Evolutionary conservation across 2,329 filamentous ascomycete species (phyloP).

Genomic region (Periconia digitata): DNA sequence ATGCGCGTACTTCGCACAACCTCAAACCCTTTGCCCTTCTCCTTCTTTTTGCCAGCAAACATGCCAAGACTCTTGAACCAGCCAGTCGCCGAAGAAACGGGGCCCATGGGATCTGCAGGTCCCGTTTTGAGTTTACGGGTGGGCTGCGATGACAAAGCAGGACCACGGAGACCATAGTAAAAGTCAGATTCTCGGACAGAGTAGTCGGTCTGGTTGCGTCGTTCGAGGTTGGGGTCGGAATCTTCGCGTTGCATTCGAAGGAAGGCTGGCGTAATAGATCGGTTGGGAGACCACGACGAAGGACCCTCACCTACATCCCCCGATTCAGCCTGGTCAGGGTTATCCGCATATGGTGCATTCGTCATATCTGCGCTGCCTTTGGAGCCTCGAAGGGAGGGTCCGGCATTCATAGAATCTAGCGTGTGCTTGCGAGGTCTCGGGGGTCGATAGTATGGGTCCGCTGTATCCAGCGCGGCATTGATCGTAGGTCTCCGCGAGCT

Average conservation of each 20-base stretch:
- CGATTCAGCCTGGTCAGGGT: slow-evolving; percentile 38
- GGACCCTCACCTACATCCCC: slow-evolving; percentile 38
- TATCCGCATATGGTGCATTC: slow-evolving; percentile 49
- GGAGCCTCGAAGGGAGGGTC: slow-evolving; percentile 48
- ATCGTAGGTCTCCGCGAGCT: slow-evolving; percentile 45
- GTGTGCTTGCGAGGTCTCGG: slow-evolving; percentile 68
- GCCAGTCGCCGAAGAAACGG: slow-evolving; percentile 82
- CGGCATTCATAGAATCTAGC: slow-evolving; percentile 55
- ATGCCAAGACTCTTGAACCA: slow-evolving; percentile 73
- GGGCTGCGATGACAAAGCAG: slow-evolving; percentile 77
- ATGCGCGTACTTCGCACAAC: slow-evolving; percentile 89
- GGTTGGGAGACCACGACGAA: slow-evolving; percentile 28
- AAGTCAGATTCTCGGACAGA: slow-evolving; percentile 94
- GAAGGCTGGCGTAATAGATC: slow-evolving; percentile 51
- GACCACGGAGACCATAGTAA: slow-evolving; percentile 90
- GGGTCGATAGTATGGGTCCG: slow-evolving; percentile 86
- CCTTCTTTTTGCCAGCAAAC: slow-evolving; percentile 83
- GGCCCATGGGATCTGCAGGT: slow-evolving; percentile 89
- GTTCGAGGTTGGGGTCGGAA: slow-evolving; percentile 58
- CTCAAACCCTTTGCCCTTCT: slow-evolving; percentile 95
- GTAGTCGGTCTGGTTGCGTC: slow-evolving; percentile 73
- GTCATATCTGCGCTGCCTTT: slow-evolving; percentile 52
- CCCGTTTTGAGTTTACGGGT: slow-evolving; percentile 89
- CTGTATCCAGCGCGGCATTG: slow-evolving; percentile 33
- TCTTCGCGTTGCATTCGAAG: slow-evolving; percentile 51